Evolutionary conservation across 345 rosid species (phyloP).

Genomic region (Orychophragmus violaceus): DNA sequence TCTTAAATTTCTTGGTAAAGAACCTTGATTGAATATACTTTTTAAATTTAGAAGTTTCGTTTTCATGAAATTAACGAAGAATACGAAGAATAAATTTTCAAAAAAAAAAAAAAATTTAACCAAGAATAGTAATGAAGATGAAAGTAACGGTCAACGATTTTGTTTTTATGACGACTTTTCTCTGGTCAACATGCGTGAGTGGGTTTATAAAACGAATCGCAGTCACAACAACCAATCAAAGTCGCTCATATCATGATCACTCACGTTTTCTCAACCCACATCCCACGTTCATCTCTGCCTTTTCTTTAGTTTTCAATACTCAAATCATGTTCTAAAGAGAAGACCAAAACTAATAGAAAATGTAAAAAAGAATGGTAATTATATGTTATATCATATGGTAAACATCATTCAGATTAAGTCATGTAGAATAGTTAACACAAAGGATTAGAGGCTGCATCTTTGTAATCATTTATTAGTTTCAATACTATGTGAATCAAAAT

Average conservation of each 20-base stretch:
- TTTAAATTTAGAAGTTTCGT: background rate
- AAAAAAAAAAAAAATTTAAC: too few relatives aligned
- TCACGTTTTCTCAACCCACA: background rate
- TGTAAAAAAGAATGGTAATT: background rate
- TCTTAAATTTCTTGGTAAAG: background rate
- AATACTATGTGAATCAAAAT: too few relatives aligned
- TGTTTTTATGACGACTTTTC: conserved; percentile 1
- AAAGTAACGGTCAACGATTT: conserved; percentile 10
- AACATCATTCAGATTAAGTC: background rate
- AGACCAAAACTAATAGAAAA: background rate
- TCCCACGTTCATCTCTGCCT: background rate
- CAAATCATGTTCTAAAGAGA: background rate
- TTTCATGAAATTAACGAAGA: background rate
- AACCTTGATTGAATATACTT: background rate
- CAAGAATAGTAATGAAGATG: background rate
- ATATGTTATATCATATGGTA: background rate
- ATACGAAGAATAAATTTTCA: too few relatives aligned
- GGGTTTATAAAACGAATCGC: background rate
- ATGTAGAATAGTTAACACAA: background rate
- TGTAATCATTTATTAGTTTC: too few relatives aligned
- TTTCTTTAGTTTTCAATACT: background rate
- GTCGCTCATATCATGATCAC: background rate
- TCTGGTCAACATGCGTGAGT: background rate
- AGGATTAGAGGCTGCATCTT: conserved; percentile 19
- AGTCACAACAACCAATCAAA: conserved; percentile 4